phyloP scores from a whole-genome alignment of 2,329 filamentous ascomycete genomes.

The Fusarium irregulare region DNA sequence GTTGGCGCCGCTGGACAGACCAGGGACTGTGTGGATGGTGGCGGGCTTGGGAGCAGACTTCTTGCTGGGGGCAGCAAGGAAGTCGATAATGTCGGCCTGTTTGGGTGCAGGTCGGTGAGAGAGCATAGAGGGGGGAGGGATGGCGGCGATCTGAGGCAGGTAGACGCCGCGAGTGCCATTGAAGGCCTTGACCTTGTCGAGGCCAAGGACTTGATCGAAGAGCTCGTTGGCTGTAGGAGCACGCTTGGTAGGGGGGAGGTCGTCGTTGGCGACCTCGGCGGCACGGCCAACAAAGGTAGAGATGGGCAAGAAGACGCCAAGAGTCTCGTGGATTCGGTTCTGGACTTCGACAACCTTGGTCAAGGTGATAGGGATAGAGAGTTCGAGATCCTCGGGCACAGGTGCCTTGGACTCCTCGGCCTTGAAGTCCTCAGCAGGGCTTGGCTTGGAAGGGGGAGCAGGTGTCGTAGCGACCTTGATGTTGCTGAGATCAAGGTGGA shows the following conservation, averaged over 20 bases:
- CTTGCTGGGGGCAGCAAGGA: slow-evolving; percentile 66
- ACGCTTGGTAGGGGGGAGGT: slow-evolving; percentile 75
- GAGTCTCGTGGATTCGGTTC: slow-evolving; percentile 78
- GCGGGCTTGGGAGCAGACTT: slow-evolving; percentile 44
- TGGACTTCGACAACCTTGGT: slow-evolving; percentile 83
- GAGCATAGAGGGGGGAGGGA: slow-evolving; percentile 60
- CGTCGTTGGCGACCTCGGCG: slow-evolving; percentile 86
- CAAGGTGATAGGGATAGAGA: slow-evolving; percentile 83
- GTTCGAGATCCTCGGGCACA: slow-evolving; percentile 62
- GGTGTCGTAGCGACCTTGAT: slow-evolving; percentile 80
- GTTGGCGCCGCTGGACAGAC: slow-evolving; percentile 71
- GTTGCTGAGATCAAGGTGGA: slow-evolving; percentile 92
- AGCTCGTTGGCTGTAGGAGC: slow-evolving; percentile 79
- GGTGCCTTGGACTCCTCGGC: slow-evolving; percentile 55
- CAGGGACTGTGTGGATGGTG: slow-evolving; percentile 54
- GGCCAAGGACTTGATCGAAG: slow-evolving; percentile 87
- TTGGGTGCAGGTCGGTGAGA: slow-evolving; percentile 48
- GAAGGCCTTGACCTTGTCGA: slow-evolving; percentile 61
- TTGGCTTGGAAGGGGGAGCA: slow-evolving; percentile 48
- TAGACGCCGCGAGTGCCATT: slow-evolving; percentile 71
- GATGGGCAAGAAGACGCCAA: slow-evolving; percentile 84
- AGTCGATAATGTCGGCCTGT: slow-evolving; percentile 81
- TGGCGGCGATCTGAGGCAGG: slow-evolving; percentile 75
- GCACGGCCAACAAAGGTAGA: slow-evolving; percentile 89
- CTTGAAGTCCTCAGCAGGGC: slow-evolving; percentile 49